Percentiles rank a stretch among this genome's conserved stretches.
Conservation (phyloP, 495 filamentous ascomycete species). For the Hyaloscypha finlandica region DNA sequence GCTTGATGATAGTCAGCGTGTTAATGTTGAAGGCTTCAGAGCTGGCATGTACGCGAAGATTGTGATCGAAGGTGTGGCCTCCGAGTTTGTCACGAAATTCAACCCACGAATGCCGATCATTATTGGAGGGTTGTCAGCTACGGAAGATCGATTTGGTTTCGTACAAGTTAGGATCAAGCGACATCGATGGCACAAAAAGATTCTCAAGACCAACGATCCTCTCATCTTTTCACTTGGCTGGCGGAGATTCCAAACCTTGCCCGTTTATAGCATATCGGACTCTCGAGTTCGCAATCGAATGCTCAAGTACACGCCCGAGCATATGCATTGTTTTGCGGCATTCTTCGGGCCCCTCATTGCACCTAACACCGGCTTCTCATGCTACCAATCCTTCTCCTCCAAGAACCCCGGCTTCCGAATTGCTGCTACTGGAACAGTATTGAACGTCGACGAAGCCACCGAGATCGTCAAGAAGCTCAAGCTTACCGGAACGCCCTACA, state of each 20-base stretch:
- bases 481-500: constrained; percentile 86
- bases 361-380: constrained; percentile 93
- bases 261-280: constrained; percentile 93
- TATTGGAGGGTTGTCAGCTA: constrained; percentile 84
- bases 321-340: constrained; percentile 96
- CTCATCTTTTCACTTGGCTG: constrained; percentile 98
- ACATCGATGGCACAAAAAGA: constrained; percentile 99
- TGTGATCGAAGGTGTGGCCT: constrained; percentile 82
- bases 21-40: constrained; percentile 82
- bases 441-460: constrained; percentile 88
- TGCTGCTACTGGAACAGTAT: constrained; percentile 87
- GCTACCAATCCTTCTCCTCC: constrained; percentile 87
- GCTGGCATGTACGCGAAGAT: constrained; percentile 95
- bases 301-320: constrained; percentile 93
- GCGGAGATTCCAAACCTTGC: constrained; percentile 90
- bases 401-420: constrained; percentile 90
- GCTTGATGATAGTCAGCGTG: constrained; percentile 77
- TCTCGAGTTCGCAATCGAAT: constrained; percentile 91
- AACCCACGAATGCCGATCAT: constrained; percentile 82
- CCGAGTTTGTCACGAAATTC: constrained; percentile 90
- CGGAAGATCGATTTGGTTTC: constrained; percentile 93
- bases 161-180: constrained; percentile 95
- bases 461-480: constrained; percentile 99
- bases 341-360: constrained; percentile 94
- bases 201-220: constrained; percentile 95